Evolutionary conservation across 495 filamentous ascomycete genomes (phyloP).

Genomic region (Venustampulla echinocandica): DNA sequence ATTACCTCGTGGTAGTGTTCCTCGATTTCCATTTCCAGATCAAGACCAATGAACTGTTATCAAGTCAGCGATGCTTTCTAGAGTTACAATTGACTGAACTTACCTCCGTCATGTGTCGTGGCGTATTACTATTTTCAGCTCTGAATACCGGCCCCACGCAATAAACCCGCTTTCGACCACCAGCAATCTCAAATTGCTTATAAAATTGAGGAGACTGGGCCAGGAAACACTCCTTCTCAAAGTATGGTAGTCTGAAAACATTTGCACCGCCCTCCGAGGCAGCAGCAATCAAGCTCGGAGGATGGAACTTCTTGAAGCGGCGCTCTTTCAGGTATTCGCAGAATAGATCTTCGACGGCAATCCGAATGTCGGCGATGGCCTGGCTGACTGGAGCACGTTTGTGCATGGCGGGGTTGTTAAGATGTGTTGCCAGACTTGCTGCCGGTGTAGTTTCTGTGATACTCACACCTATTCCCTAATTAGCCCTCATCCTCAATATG

Average conservation of each 20-base stretch:
- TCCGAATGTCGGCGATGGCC: slow-evolving; percentile 70
- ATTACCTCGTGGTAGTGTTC: slow-evolving; percentile 83
- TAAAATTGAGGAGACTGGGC: slow-evolving; percentile 90
- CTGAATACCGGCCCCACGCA: slow-evolving; percentile 89
- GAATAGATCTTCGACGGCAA: slow-evolving; percentile 74
- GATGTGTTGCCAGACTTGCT: slow-evolving; percentile 64
- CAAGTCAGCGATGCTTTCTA: not conserved
- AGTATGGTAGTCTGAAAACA: slow-evolving; percentile 89
- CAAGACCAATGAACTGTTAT: slow-evolving; percentile 77
- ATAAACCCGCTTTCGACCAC: slow-evolving; percentile 82
- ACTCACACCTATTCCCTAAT: slow-evolving; percentile 10
- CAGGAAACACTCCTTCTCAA: slow-evolving; percentile 73
- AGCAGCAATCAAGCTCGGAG: slow-evolving; percentile 80
- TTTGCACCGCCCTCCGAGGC: slow-evolving; percentile 91
- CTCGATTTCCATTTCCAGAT: slow-evolving; percentile 94
- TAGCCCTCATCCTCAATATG: slow-evolving; percentile 35
- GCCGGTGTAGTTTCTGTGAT: slow-evolving; percentile 56
- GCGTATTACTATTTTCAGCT: slow-evolving; percentile 94
- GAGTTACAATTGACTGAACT: not conserved
- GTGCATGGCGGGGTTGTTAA: slow-evolving; percentile 86
- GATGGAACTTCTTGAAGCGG: slow-evolving; percentile 80
- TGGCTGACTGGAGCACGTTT: slow-evolving; percentile 81
- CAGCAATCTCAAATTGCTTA: slow-evolving; percentile 94
- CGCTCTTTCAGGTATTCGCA: slow-evolving; percentile 64
- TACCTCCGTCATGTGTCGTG: slow-evolving; percentile 86